Conservation (phyloP, 306 rosid genomes). For the Pyrus pyrifolia region DNA sequence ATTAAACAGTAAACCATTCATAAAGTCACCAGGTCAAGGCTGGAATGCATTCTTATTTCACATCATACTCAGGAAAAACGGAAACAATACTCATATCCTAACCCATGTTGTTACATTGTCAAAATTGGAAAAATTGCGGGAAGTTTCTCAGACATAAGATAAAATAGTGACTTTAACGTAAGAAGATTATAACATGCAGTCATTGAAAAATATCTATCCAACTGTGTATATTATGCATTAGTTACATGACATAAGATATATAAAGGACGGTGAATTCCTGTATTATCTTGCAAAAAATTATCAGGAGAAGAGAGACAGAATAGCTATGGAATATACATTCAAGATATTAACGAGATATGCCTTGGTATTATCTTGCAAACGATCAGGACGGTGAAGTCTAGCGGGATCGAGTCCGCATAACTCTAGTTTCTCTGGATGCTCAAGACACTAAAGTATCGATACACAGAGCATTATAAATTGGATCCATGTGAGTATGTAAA, state of each 20-base stretch:
- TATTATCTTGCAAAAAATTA: background rate
- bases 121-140: background rate
- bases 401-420: constrained; percentile 83
- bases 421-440: constrained; percentile 63
- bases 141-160: background rate
- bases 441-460: constrained; percentile 42
- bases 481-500: constrained; percentile 12
- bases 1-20: background rate
- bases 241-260: background rate
- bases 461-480: constrained; percentile 4
- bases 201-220: background rate
- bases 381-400: constrained; percentile 74
- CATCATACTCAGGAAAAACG: background rate
- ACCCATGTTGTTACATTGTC: background rate
- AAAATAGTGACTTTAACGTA: background rate
- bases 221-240: background rate
- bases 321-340: constrained; percentile 41
- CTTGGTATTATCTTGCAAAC: constrained; percentile 68
- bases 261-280: background rate
- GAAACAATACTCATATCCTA: background rate
- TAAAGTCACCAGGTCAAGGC: background rate
- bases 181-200: background rate
- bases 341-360: constrained; percentile 59
- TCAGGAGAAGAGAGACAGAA: constrained; percentile 1
- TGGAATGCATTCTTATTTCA: background rate